Evolutionary conservation across 202 grass and related monocot species (phyloP).

Genomic region (Zizania palustris): DNA sequence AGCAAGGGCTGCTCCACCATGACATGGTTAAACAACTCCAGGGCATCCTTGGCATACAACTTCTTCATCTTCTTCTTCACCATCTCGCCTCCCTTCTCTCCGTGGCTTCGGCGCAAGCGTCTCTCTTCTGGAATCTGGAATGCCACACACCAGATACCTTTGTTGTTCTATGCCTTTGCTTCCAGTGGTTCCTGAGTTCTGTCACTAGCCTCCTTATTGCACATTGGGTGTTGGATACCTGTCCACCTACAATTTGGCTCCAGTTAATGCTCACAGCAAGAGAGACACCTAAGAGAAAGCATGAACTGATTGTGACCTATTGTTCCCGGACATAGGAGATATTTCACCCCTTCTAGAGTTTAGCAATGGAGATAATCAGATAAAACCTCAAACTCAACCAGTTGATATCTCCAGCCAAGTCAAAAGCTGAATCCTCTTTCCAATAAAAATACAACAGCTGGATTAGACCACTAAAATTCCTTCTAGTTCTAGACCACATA

Average conservation of each 20-base stretch:
- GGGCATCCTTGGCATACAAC: slow-evolving; percentile 61
- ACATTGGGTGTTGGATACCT: slow-evolving; percentile 43
- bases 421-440: slow-evolving; percentile 1
- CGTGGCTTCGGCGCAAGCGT: slow-evolving; percentile 26
- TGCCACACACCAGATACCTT: slow-evolving; percentile 28
- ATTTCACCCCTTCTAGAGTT: slow-evolving; percentile 29
- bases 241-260: slow-evolving; percentile 46
- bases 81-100: slow-evolving; percentile 49
- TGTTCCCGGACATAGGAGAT: slow-evolving; percentile 22
- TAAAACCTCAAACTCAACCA: not conserved
- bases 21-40: slow-evolving; percentile 80
- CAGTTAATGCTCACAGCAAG: slow-evolving; percentile 43
- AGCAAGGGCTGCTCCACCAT: slow-evolving; percentile 86
- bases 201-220: not conserved
- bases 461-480: slow-evolving; percentile 3
- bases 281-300: slow-evolving; percentile 41
- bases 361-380: not conserved
- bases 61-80: slow-evolving; percentile 66
- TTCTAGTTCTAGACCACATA: slow-evolving; percentile 28
- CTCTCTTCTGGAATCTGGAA: not conserved
- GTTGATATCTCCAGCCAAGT: slow-evolving; percentile 14
- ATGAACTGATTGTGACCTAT: slow-evolving; percentile 37
- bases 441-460: not conserved
- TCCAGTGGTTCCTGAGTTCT: slow-evolving; percentile 33
- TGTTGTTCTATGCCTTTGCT: slow-evolving; percentile 39